A percentile compares a stretch with the other conserved stretches of the same genome.
These are phyloP conservation scores for Podospora bellae-mahoneyi DNA, from an alignment of 495 filamentous ascomycete species.

Conservation along the genomic window DNA sequence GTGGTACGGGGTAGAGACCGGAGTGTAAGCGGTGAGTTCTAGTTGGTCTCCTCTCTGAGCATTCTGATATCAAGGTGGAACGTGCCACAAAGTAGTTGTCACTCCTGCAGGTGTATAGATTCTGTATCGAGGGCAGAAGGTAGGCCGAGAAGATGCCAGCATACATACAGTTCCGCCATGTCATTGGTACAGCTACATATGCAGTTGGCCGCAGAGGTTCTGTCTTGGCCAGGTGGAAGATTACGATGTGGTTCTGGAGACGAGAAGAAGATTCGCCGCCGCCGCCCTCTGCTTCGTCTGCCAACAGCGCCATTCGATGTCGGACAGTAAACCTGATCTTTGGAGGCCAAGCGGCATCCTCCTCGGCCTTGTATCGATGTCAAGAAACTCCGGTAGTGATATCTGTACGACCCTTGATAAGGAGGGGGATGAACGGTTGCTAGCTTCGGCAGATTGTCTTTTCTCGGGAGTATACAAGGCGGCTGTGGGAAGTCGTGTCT, in stretches of 20 bases:
- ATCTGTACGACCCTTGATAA: too few relatives aligned
- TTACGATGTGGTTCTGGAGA: neutral
- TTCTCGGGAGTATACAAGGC: neutral
- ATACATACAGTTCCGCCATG: neutral
- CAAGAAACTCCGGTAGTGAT: too few relatives aligned
- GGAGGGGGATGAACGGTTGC: neutral
- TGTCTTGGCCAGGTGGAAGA: neutral
- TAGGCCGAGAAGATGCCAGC: neutral
- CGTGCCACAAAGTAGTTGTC: neutral
- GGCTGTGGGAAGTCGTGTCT: neutral
- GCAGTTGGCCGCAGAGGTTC: neutral
- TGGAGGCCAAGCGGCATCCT: too few relatives aligned
- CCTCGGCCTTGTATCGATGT: too few relatives aligned
- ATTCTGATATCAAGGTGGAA: neutral
- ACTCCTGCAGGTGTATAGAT: neutral
- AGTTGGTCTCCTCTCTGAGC: neutral
- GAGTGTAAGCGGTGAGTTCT: neutral
- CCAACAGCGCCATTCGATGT: neutral
- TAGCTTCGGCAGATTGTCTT: neutral
- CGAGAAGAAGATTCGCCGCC: neutral
- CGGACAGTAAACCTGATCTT: neutral
- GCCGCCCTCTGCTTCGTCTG: neutral
- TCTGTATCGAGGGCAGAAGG: neutral
- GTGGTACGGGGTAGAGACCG: neutral
- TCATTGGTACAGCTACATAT: neutral